phyloP scores from a whole-genome alignment of 345 rosid species.

The Rhodamnia rubescens region DNA sequence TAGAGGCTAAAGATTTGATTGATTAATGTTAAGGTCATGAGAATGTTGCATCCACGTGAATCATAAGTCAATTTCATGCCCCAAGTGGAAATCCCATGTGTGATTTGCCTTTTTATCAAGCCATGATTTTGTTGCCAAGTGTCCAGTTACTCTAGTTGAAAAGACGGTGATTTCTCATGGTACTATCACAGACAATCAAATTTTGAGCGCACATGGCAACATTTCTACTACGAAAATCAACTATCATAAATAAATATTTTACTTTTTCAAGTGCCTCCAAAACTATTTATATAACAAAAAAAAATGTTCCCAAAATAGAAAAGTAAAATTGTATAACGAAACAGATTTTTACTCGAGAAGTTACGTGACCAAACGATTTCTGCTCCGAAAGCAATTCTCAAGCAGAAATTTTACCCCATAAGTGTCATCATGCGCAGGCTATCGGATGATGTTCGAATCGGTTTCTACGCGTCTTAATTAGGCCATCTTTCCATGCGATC shows the following conservation, averaged over 20 bases:
- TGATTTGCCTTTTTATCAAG: neutral
- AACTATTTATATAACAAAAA: too few relatives aligned
- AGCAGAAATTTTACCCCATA: too few relatives aligned
- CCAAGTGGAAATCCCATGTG: neutral
- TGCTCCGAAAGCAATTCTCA: too few relatives aligned
- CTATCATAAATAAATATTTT: too few relatives aligned
- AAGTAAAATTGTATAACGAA: too few relatives aligned
- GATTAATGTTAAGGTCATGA: neutral
- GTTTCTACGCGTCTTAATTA: neutral
- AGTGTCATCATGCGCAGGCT: too few relatives aligned
- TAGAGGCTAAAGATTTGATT: neutral
- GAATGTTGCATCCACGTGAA: neutral
- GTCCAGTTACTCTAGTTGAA: neutral
- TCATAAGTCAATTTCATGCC: neutral
- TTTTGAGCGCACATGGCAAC: neutral
- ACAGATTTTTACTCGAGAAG: too few relatives aligned
- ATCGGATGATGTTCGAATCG: neutral
- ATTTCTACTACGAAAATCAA: too few relatives aligned
- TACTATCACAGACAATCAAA: neutral
- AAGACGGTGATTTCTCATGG: neutral
- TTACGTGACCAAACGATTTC: too few relatives aligned
- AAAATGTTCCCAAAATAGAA: too few relatives aligned
- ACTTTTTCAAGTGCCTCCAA: too few relatives aligned
- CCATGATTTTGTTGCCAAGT: neutral
- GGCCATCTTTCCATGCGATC: neutral